Evolutionary conservation across 2,329 filamentous ascomycete genomes (phyloP).

Genomic region (Teratosphaeria epicoccoides): DNA sequence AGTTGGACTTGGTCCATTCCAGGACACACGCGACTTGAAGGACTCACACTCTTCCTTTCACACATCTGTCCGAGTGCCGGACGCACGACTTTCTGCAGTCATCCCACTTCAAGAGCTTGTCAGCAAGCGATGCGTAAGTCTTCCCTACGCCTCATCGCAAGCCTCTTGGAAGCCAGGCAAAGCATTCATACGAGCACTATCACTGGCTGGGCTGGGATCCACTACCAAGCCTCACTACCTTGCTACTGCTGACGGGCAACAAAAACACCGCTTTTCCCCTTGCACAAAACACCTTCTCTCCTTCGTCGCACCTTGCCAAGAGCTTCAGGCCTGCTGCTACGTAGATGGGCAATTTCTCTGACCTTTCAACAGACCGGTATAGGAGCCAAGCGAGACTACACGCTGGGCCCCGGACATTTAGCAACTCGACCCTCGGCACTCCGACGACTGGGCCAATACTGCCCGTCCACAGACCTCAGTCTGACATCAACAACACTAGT

Average conservation of each 20-base stretch:
- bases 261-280: background rate
- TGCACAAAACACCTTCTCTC: background rate
- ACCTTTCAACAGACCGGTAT: conserved; percentile 42
- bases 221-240: background rate
- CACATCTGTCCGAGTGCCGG: background rate
- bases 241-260: background rate
- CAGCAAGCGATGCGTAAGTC: background rate
- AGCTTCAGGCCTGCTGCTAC: conserved; percentile 6
- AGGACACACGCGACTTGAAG: background rate
- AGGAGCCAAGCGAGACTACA: conserved; percentile 39
- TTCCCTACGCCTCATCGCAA: background rate
- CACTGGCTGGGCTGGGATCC: background rate
- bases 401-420: conserved; percentile 12
- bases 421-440: conserved; percentile 10
- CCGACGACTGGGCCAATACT: conserved; percentile 24
- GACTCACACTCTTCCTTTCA: background rate
- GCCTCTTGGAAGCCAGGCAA: background rate
- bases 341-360: conserved; percentile 46
- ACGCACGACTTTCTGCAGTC: background rate
- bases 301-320: background rate
- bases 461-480: conserved; percentile 14
- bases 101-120: background rate
- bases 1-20: background rate
- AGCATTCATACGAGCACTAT: background rate
- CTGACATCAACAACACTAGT: conserved; percentile 13